A percentile compares a stretch with the other conserved stretches of the same genome.
phyloP scores from a whole-genome alignment of 164 flowering plant genomes.

The Aristolochia californica region DNA sequence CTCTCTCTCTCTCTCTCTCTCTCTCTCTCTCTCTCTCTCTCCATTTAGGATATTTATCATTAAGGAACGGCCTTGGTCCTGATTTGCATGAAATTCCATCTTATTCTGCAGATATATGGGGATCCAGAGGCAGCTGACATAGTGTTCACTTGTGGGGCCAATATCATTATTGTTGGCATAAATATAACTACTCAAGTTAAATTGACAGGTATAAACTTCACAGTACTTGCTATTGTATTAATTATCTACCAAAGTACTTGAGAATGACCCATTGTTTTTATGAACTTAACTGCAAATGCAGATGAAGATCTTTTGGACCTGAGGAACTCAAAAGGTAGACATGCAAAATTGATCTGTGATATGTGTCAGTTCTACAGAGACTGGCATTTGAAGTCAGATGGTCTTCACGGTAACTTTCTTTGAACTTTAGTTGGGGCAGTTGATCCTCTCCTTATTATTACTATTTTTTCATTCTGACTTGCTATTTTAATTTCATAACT shows the following conservation, averaged over 20 bases:
- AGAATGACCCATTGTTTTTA: too few species aligned
- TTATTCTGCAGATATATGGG: conserved; percentile 66
- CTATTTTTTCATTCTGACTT: neutral
- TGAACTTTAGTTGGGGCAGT: neutral
- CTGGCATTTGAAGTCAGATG: conserved; percentile 91
- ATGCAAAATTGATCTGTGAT: conserved; percentile 47
- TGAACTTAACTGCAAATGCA: conserved; percentile 15
- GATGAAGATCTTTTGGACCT: conserved; percentile 62
- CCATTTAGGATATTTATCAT: neutral
- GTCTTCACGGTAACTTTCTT: conserved; percentile 55
- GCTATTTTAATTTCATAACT: conserved; percentile 3
- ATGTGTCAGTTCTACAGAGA: conserved; percentile 83
- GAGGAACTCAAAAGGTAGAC: conserved; percentile 58
- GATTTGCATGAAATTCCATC: neutral
- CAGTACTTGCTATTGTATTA: neutral
- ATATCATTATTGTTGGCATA: conserved; percentile 79
- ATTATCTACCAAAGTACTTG: neutral
- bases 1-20: conserved; percentile 5
- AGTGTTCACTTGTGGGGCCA: conserved; percentile 91
- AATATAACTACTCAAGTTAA: conserved; percentile 90
- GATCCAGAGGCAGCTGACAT: conserved; percentile 99
- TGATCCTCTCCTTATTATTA: neutral
- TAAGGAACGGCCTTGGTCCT: neutral
- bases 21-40: too few species aligned
- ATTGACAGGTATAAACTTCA: conserved; percentile 47